Evolutionary conservation across 2,329 filamentous ascomycete genomes (phyloP).

Genomic region (Aspergillus brasiliensis): DNA sequence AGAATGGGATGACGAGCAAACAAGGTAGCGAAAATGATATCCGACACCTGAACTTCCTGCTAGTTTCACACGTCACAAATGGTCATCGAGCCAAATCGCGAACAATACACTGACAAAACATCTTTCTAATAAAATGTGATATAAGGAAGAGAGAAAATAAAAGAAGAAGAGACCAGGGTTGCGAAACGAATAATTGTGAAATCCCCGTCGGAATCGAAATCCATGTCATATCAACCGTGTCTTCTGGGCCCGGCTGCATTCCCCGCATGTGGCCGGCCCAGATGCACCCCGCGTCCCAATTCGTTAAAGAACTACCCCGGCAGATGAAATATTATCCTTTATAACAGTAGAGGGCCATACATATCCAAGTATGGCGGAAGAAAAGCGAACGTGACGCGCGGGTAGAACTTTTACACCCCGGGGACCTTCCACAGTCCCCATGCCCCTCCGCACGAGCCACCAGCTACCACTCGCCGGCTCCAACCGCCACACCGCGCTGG

Average conservation of each 20-base stretch:
- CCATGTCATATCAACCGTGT: conserved; percentile 17
- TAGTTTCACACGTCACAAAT: conserved; percentile 25
- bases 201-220: conserved; percentile 11
- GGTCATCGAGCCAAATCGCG: conserved; percentile 24
- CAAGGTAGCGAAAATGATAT: conserved; percentile 12
- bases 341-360: conserved; percentile 13
- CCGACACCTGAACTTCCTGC: conserved; percentile 25
- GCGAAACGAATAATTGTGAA: conserved; percentile 5
- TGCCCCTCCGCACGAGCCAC: neutral
- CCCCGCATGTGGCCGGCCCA: conserved; percentile 38
- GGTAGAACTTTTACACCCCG: neutral
- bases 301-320: conserved; percentile 9
- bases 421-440: conserved; percentile 1
- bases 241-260: conserved; percentile 33
- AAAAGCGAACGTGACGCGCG: conserved; percentile 1
- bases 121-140: neutral
- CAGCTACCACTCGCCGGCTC: neutral
- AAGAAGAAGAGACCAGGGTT: neutral
- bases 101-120: conserved; percentile 17
- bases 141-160: conserved; percentile 15
- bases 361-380: conserved; percentile 3
- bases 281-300: conserved; percentile 12
- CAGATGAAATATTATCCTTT: conserved; percentile 20
- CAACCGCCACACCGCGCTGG: neutral
- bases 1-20: conserved; percentile 13